Evolutionary conservation across 2,329 filamentous ascomycete genomes (phyloP).

Genomic region (Chaetomiaceae sp.): DNA sequence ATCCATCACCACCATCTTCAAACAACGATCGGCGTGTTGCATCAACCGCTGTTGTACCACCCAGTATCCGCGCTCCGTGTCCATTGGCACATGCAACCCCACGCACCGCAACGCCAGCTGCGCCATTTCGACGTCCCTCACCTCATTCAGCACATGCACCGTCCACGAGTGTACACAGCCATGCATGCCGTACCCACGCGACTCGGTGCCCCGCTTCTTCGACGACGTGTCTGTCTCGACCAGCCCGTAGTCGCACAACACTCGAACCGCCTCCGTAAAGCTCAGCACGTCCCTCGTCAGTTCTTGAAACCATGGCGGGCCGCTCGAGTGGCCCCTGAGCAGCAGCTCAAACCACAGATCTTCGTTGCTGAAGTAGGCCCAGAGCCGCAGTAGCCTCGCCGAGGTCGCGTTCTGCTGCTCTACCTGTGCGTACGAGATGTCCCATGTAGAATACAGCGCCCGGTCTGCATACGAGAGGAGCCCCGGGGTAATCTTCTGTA

Average conservation of each 20-base stretch:
- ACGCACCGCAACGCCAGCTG: no score
- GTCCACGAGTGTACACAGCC: no score
- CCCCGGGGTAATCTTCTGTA: constrained; percentile 30
- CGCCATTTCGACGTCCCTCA: no score
- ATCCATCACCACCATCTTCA: no score
- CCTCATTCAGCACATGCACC: no score
- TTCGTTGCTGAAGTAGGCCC: constrained; percentile 40
- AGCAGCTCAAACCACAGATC: constrained; percentile 44
- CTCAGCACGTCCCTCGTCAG: constrained; percentile 21
- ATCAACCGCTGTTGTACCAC: no score
- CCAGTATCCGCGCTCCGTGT: no score
- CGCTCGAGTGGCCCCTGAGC: constrained; percentile 11
- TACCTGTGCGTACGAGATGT: constrained; percentile 36
- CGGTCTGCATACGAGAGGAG: constrained; percentile 30
- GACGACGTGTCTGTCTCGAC: constrained; percentile 20
- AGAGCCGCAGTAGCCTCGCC: constrained; percentile 36
- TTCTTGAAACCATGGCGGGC: constrained; percentile 24
- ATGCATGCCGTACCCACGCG: no score
- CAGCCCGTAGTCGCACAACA: constrained; percentile 30
- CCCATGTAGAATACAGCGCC: constrained; percentile 35
- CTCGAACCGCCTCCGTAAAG: constrained; percentile 28
- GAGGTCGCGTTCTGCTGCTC: constrained; percentile 27
- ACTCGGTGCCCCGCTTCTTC: background rate
- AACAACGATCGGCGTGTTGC: no score
- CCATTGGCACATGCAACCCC: no score